Conservation (phyloP, 495 filamentous ascomycete genomes). For the Thozetella sp. region DNA sequence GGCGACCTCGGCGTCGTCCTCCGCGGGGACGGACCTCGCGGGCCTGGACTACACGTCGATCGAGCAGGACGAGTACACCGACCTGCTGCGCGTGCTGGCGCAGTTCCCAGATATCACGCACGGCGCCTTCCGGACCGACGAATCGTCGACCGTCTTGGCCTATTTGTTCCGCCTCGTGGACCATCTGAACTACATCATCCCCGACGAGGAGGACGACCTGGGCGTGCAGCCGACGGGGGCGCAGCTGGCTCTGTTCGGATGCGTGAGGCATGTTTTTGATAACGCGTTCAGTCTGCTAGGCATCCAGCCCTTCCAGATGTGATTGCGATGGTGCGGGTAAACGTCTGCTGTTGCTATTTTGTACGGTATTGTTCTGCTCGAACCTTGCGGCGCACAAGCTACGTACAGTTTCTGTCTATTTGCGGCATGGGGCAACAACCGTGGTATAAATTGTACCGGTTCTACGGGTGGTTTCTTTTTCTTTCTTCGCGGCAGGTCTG, state of each 20-base stretch:
- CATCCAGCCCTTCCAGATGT: neutral
- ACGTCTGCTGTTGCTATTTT: too few relatives aligned
- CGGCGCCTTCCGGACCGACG: neutral
- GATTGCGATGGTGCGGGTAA: too few relatives aligned
- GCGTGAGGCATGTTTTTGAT: neutral
- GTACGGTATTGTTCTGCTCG: too few relatives aligned
- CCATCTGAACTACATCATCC: neutral
- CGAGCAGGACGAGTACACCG: neutral
- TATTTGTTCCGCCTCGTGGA: neutral
- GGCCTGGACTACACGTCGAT: neutral
- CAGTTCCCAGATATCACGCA: neutral
- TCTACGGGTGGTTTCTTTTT: neutral
- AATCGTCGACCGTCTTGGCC: neutral
- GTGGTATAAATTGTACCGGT: neutral
- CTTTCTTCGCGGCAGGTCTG: neutral
- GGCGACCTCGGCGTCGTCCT: neutral
- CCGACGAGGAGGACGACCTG: constrained; percentile 1
- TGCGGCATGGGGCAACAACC: too few relatives aligned
- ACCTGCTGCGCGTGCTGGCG: neutral
- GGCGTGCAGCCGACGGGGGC: neutral
- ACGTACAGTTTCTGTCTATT: too few relatives aligned
- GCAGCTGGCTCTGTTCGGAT: neutral
- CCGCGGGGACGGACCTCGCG: neutral
- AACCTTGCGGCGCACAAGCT: too few relatives aligned
- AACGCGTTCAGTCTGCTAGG: neutral